These are phyloP conservation scores for Pseudocercospora vitis DNA, from an alignment of 2,329 filamentous ascomycete species.

Conservation along the genomic window DNA sequence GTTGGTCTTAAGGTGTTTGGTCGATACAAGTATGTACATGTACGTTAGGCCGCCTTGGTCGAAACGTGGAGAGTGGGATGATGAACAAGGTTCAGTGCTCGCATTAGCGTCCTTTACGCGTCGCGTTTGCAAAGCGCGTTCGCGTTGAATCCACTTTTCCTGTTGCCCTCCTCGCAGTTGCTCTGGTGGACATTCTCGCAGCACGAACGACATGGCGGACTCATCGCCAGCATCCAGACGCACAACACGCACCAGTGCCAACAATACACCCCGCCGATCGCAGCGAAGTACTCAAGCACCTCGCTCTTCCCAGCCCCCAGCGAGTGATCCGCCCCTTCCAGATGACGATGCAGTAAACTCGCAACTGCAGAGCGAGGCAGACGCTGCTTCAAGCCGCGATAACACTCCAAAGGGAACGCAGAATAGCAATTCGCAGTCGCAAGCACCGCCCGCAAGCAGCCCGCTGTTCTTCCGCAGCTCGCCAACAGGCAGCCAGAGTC, in stretches of 20 bases:
- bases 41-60: neutral
- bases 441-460: slow-evolving; percentile 60
- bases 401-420: slow-evolving; percentile 22
- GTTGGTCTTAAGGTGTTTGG: too few relatives aligned
- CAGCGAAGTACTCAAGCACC: slow-evolving; percentile 57
- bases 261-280: slow-evolving; percentile 46
- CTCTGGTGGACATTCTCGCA: too few relatives aligned
- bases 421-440: slow-evolving; percentile 28
- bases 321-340: slow-evolving; percentile 40
- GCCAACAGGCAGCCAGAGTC: slow-evolving; percentile 48
- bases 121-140: slow-evolving; percentile 5
- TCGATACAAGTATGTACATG: too few relatives aligned
- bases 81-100: neutral
- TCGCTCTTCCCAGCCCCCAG: slow-evolving; percentile 39
- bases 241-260: slow-evolving; percentile 54
- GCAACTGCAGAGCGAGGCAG: slow-evolving; percentile 45
- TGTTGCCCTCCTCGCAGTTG: slow-evolving; percentile 1
- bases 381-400: slow-evolving; percentile 37
- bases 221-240: slow-evolving; percentile 62
- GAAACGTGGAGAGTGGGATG: neutral
- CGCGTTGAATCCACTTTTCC: neutral
- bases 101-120: neutral
- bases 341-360: slow-evolving; percentile 35
- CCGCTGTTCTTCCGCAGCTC: slow-evolving; percentile 75
- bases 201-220: slow-evolving; percentile 46